Conservation (phyloP, 371 early-diverging fungal genomes). For the Mycotypha africana region DNA sequence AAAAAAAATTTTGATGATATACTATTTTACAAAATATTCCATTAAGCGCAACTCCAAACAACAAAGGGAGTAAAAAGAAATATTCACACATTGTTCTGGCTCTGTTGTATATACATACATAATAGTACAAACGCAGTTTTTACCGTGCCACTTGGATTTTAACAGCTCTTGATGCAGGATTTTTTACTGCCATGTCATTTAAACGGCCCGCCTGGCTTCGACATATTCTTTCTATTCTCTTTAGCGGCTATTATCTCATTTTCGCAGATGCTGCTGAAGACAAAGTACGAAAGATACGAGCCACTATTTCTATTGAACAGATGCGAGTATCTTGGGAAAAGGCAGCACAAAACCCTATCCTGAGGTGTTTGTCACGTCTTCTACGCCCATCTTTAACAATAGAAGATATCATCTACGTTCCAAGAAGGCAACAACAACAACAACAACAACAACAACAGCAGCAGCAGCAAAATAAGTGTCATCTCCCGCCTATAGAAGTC, state of each 20-base stretch:
- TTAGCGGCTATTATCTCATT: constrained; percentile 79
- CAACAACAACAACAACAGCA: too few relatives aligned
- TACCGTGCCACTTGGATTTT: constrained; percentile 91
- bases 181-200: constrained; percentile 86
- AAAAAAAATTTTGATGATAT: too few relatives aligned
- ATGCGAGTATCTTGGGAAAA: constrained; percentile 93
- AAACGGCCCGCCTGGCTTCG: constrained; percentile 69
- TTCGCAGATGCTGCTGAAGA: constrained; percentile 83
- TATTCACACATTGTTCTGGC: not conserved
- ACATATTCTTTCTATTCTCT: constrained; percentile 71
- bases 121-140: constrained; percentile 86
- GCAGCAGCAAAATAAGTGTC: too few relatives aligned
- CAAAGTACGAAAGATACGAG: constrained; percentile 76
- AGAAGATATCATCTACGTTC: constrained; percentile 48
- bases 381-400: constrained; percentile 53
- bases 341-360: constrained; percentile 56
- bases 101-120: not conserved
- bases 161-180: constrained; percentile 93
- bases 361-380: constrained; percentile 49
- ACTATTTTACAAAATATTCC: too few relatives aligned
- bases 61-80: not conserved
- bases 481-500: constrained; percentile 42
- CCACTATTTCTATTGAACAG: constrained; percentile 78
- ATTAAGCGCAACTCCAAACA: too few relatives aligned
- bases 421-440: constrained; percentile 22